A percentile compares a stretch with the other conserved stretches of the same genome.
phyloP scores from a whole-genome alignment of 345 rosid genomes.

The Sonneratia alba region DNA sequence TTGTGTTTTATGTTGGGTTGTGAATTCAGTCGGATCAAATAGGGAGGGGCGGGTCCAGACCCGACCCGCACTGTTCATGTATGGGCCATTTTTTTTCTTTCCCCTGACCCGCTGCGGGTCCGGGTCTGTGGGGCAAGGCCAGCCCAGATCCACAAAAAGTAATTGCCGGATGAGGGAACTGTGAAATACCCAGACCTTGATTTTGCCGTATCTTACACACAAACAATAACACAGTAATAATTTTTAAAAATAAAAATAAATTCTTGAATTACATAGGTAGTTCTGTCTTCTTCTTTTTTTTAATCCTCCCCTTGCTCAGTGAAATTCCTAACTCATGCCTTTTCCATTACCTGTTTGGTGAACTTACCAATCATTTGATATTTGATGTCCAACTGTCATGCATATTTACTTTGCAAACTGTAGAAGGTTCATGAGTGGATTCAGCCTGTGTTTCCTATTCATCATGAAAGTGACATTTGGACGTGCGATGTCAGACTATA shows the following conservation, averaged over 20 bases:
- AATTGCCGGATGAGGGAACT: background rate
- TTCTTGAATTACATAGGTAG: background rate
- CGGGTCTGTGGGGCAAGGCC: too few species aligned
- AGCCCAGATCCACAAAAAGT: too few species aligned
- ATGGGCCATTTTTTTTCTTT: too few species aligned
- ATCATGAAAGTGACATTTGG: background rate
- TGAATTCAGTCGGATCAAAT: too few species aligned
- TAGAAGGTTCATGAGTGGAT: background rate
- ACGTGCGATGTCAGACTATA: background rate
- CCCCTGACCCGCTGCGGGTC: too few species aligned
- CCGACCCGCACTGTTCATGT: too few species aligned
- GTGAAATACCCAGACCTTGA: background rate
- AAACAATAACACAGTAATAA: background rate
- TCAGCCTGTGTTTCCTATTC: background rate
- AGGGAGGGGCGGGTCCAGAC: too few species aligned
- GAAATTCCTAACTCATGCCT: constrained; percentile 16
- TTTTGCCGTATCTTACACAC: background rate
- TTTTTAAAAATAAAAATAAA: background rate
- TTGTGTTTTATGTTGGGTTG: too few species aligned
- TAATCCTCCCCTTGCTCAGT: background rate
- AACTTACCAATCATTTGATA: constrained; percentile 19
- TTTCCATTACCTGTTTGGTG: constrained; percentile 11
- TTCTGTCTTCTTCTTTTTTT: background rate
- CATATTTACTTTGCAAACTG: background rate
- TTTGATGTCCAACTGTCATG: constrained; percentile 9